Evolutionary conservation across 441 rosid genomes (phyloP).

Genomic region (Kokia cookei): DNA sequence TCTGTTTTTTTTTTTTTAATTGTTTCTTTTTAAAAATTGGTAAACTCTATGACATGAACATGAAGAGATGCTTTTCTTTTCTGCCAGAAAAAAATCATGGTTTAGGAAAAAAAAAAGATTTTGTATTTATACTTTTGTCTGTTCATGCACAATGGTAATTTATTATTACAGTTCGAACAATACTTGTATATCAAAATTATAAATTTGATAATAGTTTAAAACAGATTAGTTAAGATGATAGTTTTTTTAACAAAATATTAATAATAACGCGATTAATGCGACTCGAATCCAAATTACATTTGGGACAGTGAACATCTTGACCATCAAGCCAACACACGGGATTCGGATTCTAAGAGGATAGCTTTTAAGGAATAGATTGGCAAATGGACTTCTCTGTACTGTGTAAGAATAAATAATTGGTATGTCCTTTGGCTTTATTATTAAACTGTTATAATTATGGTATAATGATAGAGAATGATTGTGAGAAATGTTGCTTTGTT

Average conservation of each 20-base stretch:
- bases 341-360: too few relatives aligned
- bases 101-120: not conserved
- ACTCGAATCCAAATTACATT: too few relatives aligned
- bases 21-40: too few relatives aligned
- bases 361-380: not conserved
- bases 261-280: too few relatives aligned
- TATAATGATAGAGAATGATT: conserved; percentile 12
- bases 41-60: conserved; percentile 29
- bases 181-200: too few relatives aligned
- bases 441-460: not conserved
- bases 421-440: not conserved
- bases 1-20: not conserved
- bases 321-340: too few relatives aligned
- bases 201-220: not conserved
- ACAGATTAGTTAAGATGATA: not conserved
- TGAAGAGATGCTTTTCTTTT: conserved; percentile 25
- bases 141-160: not conserved
- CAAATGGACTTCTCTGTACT: not conserved
- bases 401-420: not conserved
- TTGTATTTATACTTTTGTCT: not conserved
- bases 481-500: conserved; percentile 8
- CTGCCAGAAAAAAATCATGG: conserved; percentile 4
- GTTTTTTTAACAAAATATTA: too few relatives aligned
- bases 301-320: too few relatives aligned
- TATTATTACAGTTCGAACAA: not conserved